A percentile compares a stretch with the other conserved stretches of the same genome.
Conservation (phyloP, 371 early-diverging fungal genomes). For the Chytridiales sp. region DNA sequence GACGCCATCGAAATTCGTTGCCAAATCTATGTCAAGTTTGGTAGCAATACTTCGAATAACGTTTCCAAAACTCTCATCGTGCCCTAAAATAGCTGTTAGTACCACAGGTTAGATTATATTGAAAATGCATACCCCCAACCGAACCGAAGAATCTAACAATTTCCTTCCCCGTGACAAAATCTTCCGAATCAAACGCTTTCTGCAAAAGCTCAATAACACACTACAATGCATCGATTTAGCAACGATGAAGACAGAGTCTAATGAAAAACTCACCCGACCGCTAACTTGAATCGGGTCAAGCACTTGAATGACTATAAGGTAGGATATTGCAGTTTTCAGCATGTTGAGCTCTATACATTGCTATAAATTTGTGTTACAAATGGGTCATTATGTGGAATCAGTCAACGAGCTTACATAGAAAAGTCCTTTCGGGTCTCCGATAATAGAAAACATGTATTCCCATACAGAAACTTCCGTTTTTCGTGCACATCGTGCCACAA, state of each 20-base stretch:
- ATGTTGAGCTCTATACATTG: conserved; percentile 66
- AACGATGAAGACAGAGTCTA: background rate
- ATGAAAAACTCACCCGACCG: conserved; percentile 47
- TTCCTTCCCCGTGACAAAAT: conserved; percentile 74
- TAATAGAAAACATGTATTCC: conserved; percentile 78
- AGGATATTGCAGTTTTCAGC: conserved; percentile 79
- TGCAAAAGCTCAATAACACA: conserved; percentile 67
- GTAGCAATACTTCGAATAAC: background rate
- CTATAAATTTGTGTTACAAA: conserved; percentile 45
- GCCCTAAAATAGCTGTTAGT: background rate
- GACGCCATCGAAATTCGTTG: conserved; percentile 7
- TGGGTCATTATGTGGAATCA: background rate
- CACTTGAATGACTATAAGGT: conserved; percentile 81
- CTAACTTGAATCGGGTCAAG: conserved; percentile 70
- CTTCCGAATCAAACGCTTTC: conserved; percentile 69
- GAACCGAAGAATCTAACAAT: conserved; percentile 77
- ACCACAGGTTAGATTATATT: background rate
- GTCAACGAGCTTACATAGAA: conserved; percentile 61
- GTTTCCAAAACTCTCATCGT: conserved; percentile 9
- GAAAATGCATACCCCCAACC: conserved; percentile 63
- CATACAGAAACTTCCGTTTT: conserved; percentile 90
- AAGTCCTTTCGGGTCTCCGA: conserved; percentile 73
- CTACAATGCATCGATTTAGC: too few species aligned
- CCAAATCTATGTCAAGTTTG: background rate
- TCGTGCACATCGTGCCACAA: conserved; percentile 84